A percentile compares a stretch with the other conserved stretches of the same genome.
These are phyloP conservation scores for Halenospora varia DNA, from an alignment of 495 filamentous ascomycete species.

Conservation along the genomic window DNA sequence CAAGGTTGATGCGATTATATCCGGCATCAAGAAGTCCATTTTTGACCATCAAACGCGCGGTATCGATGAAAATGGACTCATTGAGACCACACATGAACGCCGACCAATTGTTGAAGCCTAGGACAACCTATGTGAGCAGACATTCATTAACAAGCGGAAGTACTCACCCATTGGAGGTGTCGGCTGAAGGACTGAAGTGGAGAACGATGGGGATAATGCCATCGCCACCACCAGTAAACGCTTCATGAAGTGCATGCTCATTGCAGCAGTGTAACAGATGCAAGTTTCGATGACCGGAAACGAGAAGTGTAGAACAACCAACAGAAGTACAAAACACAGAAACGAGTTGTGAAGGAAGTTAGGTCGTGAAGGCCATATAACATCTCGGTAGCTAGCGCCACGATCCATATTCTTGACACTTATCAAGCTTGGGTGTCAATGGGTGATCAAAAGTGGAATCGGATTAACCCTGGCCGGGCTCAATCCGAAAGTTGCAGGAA, in stretches of 20 bases:
- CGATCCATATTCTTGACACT: not conserved
- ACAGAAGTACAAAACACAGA: not conserved
- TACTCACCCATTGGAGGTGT: conserved; percentile 19
- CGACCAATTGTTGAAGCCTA: conserved; percentile 46
- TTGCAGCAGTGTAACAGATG: not conserved
- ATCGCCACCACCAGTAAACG: not conserved
- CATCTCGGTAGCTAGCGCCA: too few species aligned
- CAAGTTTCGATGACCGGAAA: not conserved
- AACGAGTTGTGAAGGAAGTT: too few species aligned
- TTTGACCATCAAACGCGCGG: conserved; percentile 44
- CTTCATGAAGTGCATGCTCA: not conserved
- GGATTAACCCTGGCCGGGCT: not conserved
- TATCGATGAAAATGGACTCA: conserved; percentile 42
- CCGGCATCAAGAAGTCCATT: conserved; percentile 47
- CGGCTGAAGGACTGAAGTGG: conserved; percentile 4
- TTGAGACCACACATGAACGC: conserved; percentile 33
- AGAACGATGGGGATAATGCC: not conserved
- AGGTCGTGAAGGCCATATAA: too few species aligned
- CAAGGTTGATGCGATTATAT: conserved; percentile 54
- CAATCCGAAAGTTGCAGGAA: not conserved
- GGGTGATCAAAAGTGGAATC: not conserved
- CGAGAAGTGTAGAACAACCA: not conserved
- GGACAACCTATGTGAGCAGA: not conserved
- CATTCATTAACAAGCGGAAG: not conserved
- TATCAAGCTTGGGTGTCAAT: not conserved